phyloP scores from a whole-genome alignment of 345 rosid genomes.

The Populus nigra region DNA sequence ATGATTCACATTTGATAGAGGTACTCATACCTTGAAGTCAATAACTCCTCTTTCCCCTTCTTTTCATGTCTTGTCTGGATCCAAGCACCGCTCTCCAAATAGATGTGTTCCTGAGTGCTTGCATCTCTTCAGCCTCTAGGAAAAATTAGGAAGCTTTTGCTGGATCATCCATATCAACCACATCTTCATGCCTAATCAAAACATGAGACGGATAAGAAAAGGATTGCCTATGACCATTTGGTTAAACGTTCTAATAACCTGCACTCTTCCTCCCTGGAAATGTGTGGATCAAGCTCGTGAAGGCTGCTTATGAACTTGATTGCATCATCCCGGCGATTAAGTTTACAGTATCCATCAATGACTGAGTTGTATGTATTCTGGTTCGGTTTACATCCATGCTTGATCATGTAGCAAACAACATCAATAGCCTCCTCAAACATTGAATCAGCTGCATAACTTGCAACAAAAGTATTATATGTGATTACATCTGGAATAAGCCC shows the following conservation, averaged over 20 bases:
- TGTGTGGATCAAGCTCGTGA: slow-evolving; percentile 58
- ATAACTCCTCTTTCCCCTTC: neutral
- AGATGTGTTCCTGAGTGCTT: neutral
- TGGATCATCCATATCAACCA: neutral
- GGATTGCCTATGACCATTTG: slow-evolving; percentile 47
- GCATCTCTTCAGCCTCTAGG: neutral
- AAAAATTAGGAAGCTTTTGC: neutral
- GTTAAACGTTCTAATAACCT: slow-evolving; percentile 62
- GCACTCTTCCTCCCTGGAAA: slow-evolving; percentile 47
- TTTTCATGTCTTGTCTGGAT: neutral
- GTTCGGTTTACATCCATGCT: slow-evolving; percentile 66
- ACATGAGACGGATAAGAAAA: neutral
- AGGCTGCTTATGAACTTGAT: slow-evolving; percentile 51
- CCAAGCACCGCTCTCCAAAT: neutral
- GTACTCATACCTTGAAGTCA: slow-evolving; percentile 5
- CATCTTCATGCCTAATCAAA: neutral
- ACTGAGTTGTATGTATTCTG: slow-evolving; percentile 77
- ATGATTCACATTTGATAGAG: neutral
- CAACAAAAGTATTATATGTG: slow-evolving; percentile 80
- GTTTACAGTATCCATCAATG: slow-evolving; percentile 83
- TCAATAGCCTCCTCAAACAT: slow-evolving; percentile 76
- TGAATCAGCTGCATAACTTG: slow-evolving; percentile 86
- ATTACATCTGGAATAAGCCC: slow-evolving; percentile 77
- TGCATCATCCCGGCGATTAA: slow-evolving; percentile 60
- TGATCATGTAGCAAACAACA: slow-evolving; percentile 76